Conservation (phyloP, 1,139 yeast species). For the Spathaspora sp. region DNA sequence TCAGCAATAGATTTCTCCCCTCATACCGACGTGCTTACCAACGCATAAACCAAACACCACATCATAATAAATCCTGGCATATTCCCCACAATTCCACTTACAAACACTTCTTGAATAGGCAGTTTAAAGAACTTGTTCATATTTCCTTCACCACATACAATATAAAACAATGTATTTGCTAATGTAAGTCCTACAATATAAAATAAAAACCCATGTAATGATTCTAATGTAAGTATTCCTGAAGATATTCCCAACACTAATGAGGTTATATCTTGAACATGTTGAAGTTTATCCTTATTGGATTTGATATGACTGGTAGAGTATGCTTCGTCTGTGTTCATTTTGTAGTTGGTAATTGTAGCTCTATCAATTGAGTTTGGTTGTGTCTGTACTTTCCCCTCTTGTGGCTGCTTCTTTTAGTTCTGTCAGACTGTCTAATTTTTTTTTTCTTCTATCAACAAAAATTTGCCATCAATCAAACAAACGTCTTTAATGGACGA, state of each 20-base stretch:
- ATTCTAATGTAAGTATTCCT: constrained; percentile 70
- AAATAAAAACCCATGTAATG: constrained; percentile 59
- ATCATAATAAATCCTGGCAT: constrained; percentile 74
- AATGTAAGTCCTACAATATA: constrained; percentile 51
- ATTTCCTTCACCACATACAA: constrained; percentile 40
- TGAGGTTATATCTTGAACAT: constrained; percentile 64
- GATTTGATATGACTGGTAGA: constrained; percentile 25
- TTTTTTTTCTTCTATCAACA: constrained; percentile 1
- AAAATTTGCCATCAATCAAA: neutral
- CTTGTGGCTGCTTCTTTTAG: neutral
- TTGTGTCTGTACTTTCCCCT: neutral
- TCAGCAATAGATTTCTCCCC: no score
- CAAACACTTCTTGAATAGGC: constrained; percentile 56
- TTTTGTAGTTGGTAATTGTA: no score
- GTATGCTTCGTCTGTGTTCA: neutral
- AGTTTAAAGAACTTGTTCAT: constrained; percentile 49
- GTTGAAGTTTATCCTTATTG: constrained; percentile 44
- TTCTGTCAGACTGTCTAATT: no score
- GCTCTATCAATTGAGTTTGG: neutral
- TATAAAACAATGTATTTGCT: constrained; percentile 42
- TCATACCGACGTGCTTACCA: constrained; percentile 34
- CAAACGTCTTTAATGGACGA: constrained; percentile 3
- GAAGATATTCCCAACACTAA: constrained; percentile 68
- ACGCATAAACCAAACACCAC: constrained; percentile 81
- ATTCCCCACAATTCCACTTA: constrained; percentile 56